Percentiles rank a stretch among this genome's conserved stretches.
phyloP scores from a whole-genome alignment of 2,329 filamentous ascomycete genomes.

The Trichoderma koningii region DNA sequence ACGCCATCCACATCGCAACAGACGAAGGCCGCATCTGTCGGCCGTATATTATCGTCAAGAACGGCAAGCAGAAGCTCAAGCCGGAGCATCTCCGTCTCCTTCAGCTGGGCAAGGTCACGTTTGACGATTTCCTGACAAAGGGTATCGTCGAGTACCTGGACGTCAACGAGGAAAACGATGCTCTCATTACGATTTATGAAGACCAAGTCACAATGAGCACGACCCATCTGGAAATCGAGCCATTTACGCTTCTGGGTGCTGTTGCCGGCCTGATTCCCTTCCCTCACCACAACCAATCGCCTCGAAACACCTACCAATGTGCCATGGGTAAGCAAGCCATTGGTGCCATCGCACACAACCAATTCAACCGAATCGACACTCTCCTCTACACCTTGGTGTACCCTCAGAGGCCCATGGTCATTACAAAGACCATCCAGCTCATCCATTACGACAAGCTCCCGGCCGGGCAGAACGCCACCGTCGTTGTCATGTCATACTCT shows the following conservation, averaged over 20 bases:
- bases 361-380: conserved; percentile 95
- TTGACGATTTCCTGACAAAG: conserved; percentile 89
- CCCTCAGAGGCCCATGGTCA: conserved; percentile 95
- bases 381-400: conserved; percentile 96
- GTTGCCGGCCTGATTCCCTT: conserved; percentile 97
- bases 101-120: conserved; percentile 79
- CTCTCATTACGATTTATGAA: conserved; percentile 88
- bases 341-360: conserved; percentile 95
- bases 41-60: conserved; percentile 92
- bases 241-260: conserved; percentile 93
- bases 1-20: conserved; percentile 90
- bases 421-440: conserved; percentile 93
- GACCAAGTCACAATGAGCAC: conserved; percentile 78
- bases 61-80: conserved; percentile 78
- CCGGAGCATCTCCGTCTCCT: conserved; percentile 76
- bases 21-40: conserved; percentile 97
- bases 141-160: conserved; percentile 96
- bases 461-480: conserved; percentile 93
- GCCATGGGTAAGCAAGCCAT: conserved; percentile 99
- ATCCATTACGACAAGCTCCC: conserved; percentile 97
- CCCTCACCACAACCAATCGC: conserved; percentile 98
- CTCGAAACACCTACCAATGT: conserved; percentile 97
- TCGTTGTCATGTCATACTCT: conserved; percentile 99
- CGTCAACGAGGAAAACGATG: conserved; percentile 97
- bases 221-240: conserved; percentile 96